A percentile compares a stretch with the other conserved stretches of the same genome.
Conservation (phyloP, 768 basidiomycete genomes). For the Xerocomellus amylosporus region DNA sequence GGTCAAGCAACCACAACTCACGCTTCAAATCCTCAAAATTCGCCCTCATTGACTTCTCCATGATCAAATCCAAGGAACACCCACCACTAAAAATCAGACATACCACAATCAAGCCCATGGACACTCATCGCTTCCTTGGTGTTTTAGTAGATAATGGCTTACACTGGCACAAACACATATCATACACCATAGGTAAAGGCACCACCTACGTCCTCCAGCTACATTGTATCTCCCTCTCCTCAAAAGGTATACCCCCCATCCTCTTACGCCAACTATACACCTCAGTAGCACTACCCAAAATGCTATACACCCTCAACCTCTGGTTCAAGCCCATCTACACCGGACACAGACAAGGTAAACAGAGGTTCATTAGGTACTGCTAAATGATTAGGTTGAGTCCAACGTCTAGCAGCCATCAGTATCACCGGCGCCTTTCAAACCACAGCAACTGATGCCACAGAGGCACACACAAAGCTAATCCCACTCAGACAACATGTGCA, state of each 20-base stretch:
- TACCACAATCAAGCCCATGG: background rate
- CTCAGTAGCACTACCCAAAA: background rate
- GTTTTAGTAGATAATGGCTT: background rate
- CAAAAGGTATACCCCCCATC: background rate
- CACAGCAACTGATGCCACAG: background rate
- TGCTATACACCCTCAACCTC: background rate
- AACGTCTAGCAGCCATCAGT: background rate
- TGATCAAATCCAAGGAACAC: background rate
- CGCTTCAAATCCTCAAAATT: slow-evolving; percentile 21
- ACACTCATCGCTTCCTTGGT: background rate
- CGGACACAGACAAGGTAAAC: background rate
- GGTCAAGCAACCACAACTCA: slow-evolving; percentile 24
- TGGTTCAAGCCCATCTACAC: background rate
- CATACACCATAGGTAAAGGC: background rate
- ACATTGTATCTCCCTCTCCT: background rate
- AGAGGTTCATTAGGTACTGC: background rate
- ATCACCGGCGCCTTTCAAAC: background rate
- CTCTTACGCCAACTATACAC: background rate
- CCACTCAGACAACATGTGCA: background rate
- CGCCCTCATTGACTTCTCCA: slow-evolving; percentile 13
- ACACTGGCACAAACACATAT: background rate
- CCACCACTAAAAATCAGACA: background rate
- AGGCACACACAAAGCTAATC: background rate
- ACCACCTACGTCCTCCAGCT: background rate
- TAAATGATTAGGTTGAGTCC: fast-evolving